These are phyloP conservation scores for Coelastrella sp. DNA, from an alignment of 139 green algal genomes.

Conservation along the genomic window DNA sequence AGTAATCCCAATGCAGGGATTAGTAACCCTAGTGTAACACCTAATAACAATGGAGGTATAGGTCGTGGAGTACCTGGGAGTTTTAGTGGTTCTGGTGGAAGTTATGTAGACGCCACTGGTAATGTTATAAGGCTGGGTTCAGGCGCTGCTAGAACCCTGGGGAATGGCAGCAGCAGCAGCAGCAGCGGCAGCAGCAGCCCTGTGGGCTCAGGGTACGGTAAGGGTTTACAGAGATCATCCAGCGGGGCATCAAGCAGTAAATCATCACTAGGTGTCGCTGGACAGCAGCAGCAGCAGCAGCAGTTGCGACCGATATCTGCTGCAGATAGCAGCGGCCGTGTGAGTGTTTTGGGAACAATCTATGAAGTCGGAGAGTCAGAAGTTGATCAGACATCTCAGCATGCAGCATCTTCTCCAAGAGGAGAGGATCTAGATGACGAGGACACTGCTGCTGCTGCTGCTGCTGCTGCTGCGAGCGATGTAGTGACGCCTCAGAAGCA, in stretches of 20 bases:
- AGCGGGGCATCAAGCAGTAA: background rate
- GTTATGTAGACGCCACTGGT: conserved; percentile 13
- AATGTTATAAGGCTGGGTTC: background rate
- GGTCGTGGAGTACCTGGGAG: background rate
- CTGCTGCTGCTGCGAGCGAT: background rate
- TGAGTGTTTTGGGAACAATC: background rate
- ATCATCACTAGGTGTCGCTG: too few relatives aligned
- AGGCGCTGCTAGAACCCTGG: background rate
- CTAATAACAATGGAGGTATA: too few relatives aligned
- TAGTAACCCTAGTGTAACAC: too few relatives aligned
- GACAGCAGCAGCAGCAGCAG: conserved; percentile 13
- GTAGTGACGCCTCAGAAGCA: background rate
- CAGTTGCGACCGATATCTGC: background rate
- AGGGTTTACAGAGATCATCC: background rate
- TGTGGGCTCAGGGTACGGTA: background rate
- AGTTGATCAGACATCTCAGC: background rate
- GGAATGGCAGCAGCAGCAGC: background rate
- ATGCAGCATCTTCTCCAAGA: background rate
- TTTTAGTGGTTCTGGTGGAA: conserved; percentile 27
- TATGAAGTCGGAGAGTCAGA: conserved; percentile 27
- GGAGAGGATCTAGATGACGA: too few relatives aligned
- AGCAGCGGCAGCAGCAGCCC: conserved; percentile 2
- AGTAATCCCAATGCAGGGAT: background rate
- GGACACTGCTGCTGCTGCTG: background rate
- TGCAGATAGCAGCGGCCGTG: background rate